Base-by-base conservation (phyloP, 1,139 yeast genomes). In the Suhomyces wounanorum region DNA sequence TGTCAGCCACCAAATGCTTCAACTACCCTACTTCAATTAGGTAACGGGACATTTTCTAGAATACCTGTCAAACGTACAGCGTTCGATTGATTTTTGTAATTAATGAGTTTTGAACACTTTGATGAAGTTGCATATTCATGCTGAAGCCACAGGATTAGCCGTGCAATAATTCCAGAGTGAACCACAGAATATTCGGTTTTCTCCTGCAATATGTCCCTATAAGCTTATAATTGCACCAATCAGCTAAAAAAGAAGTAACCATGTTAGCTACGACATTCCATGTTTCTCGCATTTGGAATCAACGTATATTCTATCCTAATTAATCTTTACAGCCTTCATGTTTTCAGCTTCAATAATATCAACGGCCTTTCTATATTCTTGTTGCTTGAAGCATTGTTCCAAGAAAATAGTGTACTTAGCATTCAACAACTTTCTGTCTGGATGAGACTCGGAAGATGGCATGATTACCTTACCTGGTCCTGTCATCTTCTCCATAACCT, bases 351-450 rank as follows among this genome's bases (percentile, higher is more conserved):
- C 89, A 3, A 83, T 76, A 44, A 69, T 69, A 60, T 86, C 90
- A 45, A 92, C 90, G 70, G 82, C 65, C 26, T 73, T 69, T 67
- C 98, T 81, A 70, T 89, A 94, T 60, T 77, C 81, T 61, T 80
- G 85, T 70, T 94, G 98, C 45, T 86, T 81, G 59, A 75, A 80
- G 50, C 96, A 90, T 81, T 89, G 96, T 63, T 92, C 97, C 56
- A 90, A 75, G 78, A 90, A 91, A 42, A 94, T 82, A 65, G 82
- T 79, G 73, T 90, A 94, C 70, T 94, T 94, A 40, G 85, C 89
- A 55, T 79, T 72, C 64, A 94, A 78, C 55, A 94, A 77, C 60
- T 76, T 77, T 61, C 91, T 77, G 66, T 89, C 96, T 0, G 89
- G 84, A 53, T 81, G 79, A 40, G 70, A 70, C 9, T 64, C 70